Conservation (phyloP, 345 rosid genomes). For the Garcia nutans region DNA sequence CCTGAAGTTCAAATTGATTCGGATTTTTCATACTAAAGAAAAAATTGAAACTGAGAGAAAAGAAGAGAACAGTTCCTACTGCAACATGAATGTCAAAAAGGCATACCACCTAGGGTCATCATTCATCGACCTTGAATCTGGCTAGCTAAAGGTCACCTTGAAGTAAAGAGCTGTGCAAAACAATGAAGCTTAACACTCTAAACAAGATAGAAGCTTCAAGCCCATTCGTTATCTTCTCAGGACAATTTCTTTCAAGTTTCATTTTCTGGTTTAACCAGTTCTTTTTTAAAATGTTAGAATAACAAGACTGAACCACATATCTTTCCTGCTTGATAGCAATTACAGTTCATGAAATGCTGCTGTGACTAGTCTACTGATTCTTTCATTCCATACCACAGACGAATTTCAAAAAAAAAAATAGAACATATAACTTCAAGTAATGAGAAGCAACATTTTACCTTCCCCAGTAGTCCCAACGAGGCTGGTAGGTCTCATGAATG, state of each 20-base stretch:
- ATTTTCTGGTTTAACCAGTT: neutral
- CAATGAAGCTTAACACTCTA: neutral
- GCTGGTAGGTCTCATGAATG: conserved; percentile 77
- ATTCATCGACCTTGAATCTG: neutral
- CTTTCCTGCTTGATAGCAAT: neutral
- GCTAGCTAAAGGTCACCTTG: neutral
- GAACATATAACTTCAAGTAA: neutral
- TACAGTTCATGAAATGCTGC: neutral
- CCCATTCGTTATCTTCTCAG: neutral
- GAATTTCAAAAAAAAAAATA: neutral
- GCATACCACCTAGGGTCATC: neutral
- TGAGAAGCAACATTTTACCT: conserved; percentile 42
- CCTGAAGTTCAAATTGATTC: neutral
- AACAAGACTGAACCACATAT: neutral
- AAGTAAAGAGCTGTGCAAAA: neutral
- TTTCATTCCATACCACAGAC: neutral
- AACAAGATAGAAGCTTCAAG: neutral
- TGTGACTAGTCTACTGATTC: neutral
- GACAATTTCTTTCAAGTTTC: neutral
- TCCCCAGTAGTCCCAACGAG: conserved; percentile 99
- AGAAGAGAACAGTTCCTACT: neutral
- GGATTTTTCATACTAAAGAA: too few species aligned
- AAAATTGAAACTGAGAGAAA: neutral
- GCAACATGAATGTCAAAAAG: neutral
- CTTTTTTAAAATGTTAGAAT: neutral